Base-by-base conservation (phyloP, 2,329 filamentous ascomycete species). In the Trichoderma arundinaceum region DNA sequence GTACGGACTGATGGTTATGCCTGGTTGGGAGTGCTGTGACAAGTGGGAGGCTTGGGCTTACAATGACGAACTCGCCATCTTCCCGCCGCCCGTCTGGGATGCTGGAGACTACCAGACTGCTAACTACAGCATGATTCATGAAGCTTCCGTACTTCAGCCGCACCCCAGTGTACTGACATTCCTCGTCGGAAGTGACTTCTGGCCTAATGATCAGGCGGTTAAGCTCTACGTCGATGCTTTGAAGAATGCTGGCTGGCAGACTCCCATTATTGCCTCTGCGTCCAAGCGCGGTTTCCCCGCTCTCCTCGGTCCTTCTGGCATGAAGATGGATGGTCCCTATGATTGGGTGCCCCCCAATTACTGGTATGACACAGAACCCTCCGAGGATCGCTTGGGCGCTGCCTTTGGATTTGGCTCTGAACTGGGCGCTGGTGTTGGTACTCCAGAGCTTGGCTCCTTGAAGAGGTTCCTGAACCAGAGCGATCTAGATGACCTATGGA, bases 281-380 rank as follows among this genome's bases (percentile, higher is more conserved):
- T 80, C 81, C 1, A 84, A 84, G 70, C 78, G 82, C 9, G 85
- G 86, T 1, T 86, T 78, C 62, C 83, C 86, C 0, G 68, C 79
- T 8, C 72, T 78, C 1, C 77, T 89, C 0, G 85, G 84, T 0
- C 83, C 84, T 0, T 83, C 83, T 0, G 87, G 87, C 0, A 84
- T 90, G 82, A 89, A 88, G 71, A 90, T 90, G 87, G 81, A 84
- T 0, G 87, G 87, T 0, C 87, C 87, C 0, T 90, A 90, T 69
- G 87, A 89, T 70, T 90, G 86, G 86, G 85, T 88, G 0, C 84
- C 87, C 0, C 87, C 87, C 0, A 87, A 84, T 68, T 89, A 89
- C 74, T 90, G 86, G 86, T 88, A 84, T 68, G 81, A 83, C 52
- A 74, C 71, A 6, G 74, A 79, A 17, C 74, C 77, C 2, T 72